A percentile compares a stretch with the other conserved stretches of the same genome.
Evolutionary conservation across 192 early-diverging fungal species (phyloP).

Genomic region (Coemansia sp.): DNA sequence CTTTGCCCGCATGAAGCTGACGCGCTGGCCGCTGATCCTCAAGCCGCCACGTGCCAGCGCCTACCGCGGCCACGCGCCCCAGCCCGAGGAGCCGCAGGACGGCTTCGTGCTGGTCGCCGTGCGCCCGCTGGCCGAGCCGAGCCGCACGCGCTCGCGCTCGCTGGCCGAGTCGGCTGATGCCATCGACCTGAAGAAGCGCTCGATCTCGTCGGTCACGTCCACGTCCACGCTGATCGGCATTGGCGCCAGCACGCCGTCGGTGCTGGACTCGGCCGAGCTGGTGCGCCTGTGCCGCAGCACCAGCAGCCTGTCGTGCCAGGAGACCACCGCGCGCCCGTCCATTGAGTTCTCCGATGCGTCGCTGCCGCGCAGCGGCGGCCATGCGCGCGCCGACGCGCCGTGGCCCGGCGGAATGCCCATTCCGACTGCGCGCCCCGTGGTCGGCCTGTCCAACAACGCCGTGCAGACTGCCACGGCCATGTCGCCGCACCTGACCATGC

Average conservation of each 20-base stretch:
- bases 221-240: slow-evolving; percentile 29
- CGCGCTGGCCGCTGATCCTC: slow-evolving; percentile 45
- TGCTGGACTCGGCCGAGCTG: slow-evolving; percentile 20
- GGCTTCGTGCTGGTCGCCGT: slow-evolving; percentile 40
- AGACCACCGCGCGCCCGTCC: slow-evolving; percentile 34
- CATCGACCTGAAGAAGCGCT: slow-evolving; percentile 20
- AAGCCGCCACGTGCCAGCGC: slow-evolving; percentile 17
- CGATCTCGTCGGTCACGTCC: slow-evolving; percentile 42
- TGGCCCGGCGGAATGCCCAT: slow-evolving; percentile 5
- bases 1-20: slow-evolving; percentile 43
- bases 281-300: slow-evolving; percentile 33
- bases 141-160: slow-evolving; percentile 16
- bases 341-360: slow-evolving; percentile 13
- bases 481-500: slow-evolving; percentile 22
- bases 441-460: slow-evolving; percentile 25
- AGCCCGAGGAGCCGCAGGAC: slow-evolving; percentile 34
- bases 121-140: slow-evolving; percentile 45
- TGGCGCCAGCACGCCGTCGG: neutral
- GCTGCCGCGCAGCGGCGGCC: neutral
- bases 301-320: slow-evolving; percentile 44
- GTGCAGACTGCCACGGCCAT: slow-evolving; percentile 36
- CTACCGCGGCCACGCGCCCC: neutral
- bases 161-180: neutral
- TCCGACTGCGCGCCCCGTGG: slow-evolving; percentile 18
- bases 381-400: slow-evolving; percentile 1